Percentiles rank a stretch among this genome's conserved stretches.
Evolutionary conservation across 441 rosid species (phyloP).

Genomic region (Dalechampia spathulata): DNA sequence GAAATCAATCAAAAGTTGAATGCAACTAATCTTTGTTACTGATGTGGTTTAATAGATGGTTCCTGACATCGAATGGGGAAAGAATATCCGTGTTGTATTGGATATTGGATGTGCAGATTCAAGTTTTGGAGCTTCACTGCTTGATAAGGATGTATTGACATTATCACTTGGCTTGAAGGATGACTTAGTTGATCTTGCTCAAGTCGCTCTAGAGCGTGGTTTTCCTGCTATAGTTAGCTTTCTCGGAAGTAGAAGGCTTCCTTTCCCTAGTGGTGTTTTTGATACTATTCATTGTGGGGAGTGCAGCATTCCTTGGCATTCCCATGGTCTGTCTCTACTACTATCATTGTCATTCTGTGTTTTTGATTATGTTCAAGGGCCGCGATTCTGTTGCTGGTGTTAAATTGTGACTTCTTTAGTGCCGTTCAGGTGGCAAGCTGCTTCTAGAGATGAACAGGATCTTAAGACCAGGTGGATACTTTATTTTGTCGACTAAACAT

Average conservation of each 20-base stretch:
- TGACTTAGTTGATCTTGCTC: slow-evolving; percentile 86
- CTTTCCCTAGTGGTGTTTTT: slow-evolving; percentile 83
- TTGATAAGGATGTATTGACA: slow-evolving; percentile 73
- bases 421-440: slow-evolving; percentile 56
- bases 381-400: not conserved
- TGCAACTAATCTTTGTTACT: slow-evolving; percentile 17
- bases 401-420: not conserved
- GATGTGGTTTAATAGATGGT: slow-evolving; percentile 68
- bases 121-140: slow-evolving; percentile 64
- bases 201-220: slow-evolving; percentile 83
- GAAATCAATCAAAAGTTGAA: not conserved
- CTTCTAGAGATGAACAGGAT: slow-evolving; percentile 91
- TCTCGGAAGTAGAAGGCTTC: slow-evolving; percentile 69
- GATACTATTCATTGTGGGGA: slow-evolving; percentile 85
- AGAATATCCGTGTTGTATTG: slow-evolving; percentile 80
- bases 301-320: slow-evolving; percentile 78
- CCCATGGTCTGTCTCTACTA: slow-evolving; percentile 42
- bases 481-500: slow-evolving; percentile 64
- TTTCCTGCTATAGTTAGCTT: slow-evolving; percentile 72
- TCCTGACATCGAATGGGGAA: slow-evolving; percentile 99
- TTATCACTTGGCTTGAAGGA: slow-evolving; percentile 79
- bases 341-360: not conserved
- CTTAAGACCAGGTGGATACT: slow-evolving; percentile 87
- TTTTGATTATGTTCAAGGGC: not conserved
- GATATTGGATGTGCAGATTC: slow-evolving; percentile 74